These are phyloP conservation scores for Ophiostoma quercus DNA, from an alignment of 2,329 filamentous ascomycete species.

Conservation along the genomic window DNA sequence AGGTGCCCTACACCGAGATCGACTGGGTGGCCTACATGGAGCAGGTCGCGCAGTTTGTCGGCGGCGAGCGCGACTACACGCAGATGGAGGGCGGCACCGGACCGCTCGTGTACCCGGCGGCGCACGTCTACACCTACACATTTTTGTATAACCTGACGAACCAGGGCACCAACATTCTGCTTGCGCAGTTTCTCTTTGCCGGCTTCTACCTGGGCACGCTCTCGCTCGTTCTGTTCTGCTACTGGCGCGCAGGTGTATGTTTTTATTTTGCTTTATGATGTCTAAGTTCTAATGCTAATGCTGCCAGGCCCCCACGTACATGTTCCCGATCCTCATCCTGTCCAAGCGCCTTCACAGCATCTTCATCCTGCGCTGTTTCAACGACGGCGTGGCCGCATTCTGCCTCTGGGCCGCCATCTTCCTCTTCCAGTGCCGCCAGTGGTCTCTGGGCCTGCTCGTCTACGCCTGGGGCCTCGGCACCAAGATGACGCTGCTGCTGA, in stretches of 20 bases:
- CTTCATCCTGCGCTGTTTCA: constrained; percentile 88
- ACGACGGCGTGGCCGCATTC: constrained; percentile 83
- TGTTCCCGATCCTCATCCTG: constrained; percentile 77
- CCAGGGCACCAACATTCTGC: constrained; percentile 65
- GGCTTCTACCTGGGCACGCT: constrained; percentile 72
- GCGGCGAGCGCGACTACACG: constrained; percentile 83
- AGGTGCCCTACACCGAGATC: constrained; percentile 91
- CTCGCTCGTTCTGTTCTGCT: constrained; percentile 74
- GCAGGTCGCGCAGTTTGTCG: constrained; percentile 72
- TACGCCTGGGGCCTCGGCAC: constrained; percentile 80
- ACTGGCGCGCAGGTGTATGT: constrained; percentile 63
- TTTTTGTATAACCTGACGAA: constrained; percentile 72
- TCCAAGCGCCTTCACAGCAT: constrained; percentile 93
- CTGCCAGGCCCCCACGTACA: constrained; percentile 69
- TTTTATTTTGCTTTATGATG: not conserved
- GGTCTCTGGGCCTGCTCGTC: constrained; percentile 64
- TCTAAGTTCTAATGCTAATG: not conserved
- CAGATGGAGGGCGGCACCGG: constrained; percentile 83
- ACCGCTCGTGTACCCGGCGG: constrained; percentile 89
- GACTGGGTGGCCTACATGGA: constrained; percentile 98
- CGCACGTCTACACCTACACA: constrained; percentile 87
- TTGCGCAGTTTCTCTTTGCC: constrained; percentile 81
- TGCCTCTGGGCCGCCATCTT: constrained; percentile 80
- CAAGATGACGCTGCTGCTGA: constrained; percentile 88
- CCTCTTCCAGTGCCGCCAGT: constrained; percentile 67